A percentile compares a stretch with the other conserved stretches of the same genome.
These are phyloP conservation scores for Parachlorella kessleri DNA, from an alignment of 139 green algal genomes.

Conservation along the genomic window DNA sequence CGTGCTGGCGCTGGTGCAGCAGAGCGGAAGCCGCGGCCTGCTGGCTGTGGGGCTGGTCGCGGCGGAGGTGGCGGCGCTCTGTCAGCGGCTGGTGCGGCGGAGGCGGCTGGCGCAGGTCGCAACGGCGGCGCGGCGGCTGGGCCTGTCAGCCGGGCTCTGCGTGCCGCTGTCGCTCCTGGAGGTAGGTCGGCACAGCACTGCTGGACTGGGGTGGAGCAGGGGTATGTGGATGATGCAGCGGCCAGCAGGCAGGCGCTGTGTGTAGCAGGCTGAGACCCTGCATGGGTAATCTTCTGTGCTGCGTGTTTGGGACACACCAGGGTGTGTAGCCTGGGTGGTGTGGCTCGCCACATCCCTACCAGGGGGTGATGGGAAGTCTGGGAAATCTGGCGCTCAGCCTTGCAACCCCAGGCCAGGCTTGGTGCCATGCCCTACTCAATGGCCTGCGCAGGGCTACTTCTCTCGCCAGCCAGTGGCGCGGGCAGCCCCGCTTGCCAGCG, in stretches of 20 bases:
- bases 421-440: too few species aligned
- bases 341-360: not conserved
- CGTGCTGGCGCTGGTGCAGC: not conserved
- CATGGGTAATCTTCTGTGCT: too few species aligned
- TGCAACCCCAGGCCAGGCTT: too few species aligned
- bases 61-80: slow-evolving; percentile 1
- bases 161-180: not conserved
- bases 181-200: not conserved
- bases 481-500: not conserved
- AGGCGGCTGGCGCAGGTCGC: not conserved
- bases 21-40: slow-evolving; percentile 10
- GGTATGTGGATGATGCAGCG: too few species aligned
- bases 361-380: not conserved
- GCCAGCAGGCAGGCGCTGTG: too few species aligned
- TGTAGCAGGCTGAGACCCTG: too few species aligned
- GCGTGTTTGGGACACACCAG: too few species aligned
- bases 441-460: too few species aligned
- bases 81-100: not conserved
- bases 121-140: not conserved
- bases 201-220: too few species aligned
- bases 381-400: not conserved
- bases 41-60: slow-evolving; percentile 8
- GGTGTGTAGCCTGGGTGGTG: too few species aligned
- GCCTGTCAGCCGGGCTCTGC: not conserved
- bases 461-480: not conserved